Conservation (phyloP, 2,329 filamentous ascomycete genomes). For the Macrophomina pseudophaseolina region DNA sequence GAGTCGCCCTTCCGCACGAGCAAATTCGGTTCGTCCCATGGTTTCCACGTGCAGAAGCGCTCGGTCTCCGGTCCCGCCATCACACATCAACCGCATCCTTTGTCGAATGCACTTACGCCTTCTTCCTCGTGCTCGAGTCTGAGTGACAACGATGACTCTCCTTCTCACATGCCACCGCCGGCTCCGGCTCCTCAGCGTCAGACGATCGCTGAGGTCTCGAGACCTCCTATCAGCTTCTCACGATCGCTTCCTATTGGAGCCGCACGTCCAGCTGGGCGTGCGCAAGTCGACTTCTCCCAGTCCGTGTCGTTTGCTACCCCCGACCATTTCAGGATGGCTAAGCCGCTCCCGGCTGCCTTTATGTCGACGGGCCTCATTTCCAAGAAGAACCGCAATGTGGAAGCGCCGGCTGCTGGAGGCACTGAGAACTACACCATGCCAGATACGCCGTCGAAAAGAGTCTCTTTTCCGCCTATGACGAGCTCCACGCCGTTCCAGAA, state of each 20-base stretch:
- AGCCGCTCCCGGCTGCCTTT: constrained; percentile 81
- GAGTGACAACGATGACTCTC: constrained; percentile 67
- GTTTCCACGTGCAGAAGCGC: constrained; percentile 33
- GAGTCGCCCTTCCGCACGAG: constrained; percentile 60
- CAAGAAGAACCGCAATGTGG: constrained; percentile 82
- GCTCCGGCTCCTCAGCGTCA: constrained; percentile 37
- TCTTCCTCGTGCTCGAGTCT: constrained; percentile 84
- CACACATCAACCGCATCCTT: constrained; percentile 67
- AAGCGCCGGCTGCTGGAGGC: constrained; percentile 62
- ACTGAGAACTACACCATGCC: constrained; percentile 73
- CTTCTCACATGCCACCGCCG: constrained; percentile 61
- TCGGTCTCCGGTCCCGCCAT: constrained; percentile 31
- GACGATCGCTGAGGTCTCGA: constrained; percentile 32
- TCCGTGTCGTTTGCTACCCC: constrained; percentile 72
- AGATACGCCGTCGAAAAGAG: constrained; percentile 95
- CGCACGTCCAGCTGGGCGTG: constrained; percentile 53
- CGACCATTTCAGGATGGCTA: constrained; percentile 75
- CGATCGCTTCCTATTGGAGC: constrained; percentile 76
- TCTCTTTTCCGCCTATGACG: constrained; percentile 70
- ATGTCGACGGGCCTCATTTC: constrained; percentile 94
- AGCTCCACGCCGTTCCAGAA: constrained; percentile 50
- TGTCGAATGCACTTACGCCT: constrained; percentile 84
- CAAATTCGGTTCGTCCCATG: constrained; percentile 37
- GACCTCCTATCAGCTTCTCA: constrained; percentile 59
- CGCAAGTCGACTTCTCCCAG: constrained; percentile 56